Base-by-base conservation (phyloP, 2,329 filamentous ascomycete genomes). In the Cephalotrichum gorgonifer region DNA sequence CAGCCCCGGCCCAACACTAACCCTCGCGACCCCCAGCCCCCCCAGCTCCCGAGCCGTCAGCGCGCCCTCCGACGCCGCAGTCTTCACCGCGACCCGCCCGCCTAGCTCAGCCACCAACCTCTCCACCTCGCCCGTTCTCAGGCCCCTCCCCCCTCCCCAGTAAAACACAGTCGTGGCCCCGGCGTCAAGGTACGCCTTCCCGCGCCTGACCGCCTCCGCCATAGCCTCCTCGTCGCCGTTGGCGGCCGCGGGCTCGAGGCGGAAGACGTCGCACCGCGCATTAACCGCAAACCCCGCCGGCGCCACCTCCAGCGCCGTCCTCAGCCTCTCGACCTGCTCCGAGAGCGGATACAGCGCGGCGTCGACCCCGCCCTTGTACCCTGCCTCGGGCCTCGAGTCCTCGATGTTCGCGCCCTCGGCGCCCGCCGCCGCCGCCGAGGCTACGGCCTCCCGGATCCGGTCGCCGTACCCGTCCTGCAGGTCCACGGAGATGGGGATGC, bases 131-230 rank as follows among this genome's bases (percentile, higher is more conserved):
- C 64, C 66, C 12, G 59, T 64, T 12, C 64, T 63, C 12, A 78
- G 56, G 38, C 75, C 61, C 14, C 68, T 58, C 0, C 63, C 55
- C 2, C 65, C 75, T 14, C 78, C 78, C 77, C 76, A 83, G 47
- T 80, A 76, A 62, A 81, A 83, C 0, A 79, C 69, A 1, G 74
- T 80, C 12, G 70, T 74, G 0, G 79, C 79, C 0, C 79, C 79
- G 2, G 76, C 76, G 1, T 66, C 70, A 3, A 83, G 62, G 57
- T 75, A 83, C n/a, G 70, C 72, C 50, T 70, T 73, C 0, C 78
- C 79, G 1, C 80, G 65, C 44, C 62, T 58, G 43, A 82, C 65
- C 2, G 72, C 76, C 44, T 80, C 73, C 2, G 65, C 57, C 9
- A 80, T 51, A 3, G 56, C 59, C 11, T 49, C 59, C 44, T 59